These are phyloP conservation scores for Exophiala bonariae DNA, from an alignment of 2,329 filamentous ascomycete genomes.

Conservation along the genomic window DNA sequence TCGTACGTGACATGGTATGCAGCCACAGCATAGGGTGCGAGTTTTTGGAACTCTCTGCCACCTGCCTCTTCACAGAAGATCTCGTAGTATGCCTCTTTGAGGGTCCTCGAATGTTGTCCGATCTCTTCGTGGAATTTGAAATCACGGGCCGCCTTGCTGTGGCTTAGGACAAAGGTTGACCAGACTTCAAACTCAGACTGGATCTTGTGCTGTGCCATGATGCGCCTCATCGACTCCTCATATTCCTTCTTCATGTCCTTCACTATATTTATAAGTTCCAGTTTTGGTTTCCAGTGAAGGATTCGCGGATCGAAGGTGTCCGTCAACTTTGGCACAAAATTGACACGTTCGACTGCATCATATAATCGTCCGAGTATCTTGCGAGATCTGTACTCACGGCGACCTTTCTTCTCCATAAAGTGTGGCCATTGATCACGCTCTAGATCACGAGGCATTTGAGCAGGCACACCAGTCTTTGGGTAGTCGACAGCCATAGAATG, in stretches of 20 bases:
- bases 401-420: constrained; percentile 74
- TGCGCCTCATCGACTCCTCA: constrained; percentile 70
- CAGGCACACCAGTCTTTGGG: constrained; percentile 81
- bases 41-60: constrained; percentile 54
- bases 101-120: constrained; percentile 62
- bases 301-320: constrained; percentile 75
- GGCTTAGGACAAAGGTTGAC: constrained; percentile 78
- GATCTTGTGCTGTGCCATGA: constrained; percentile 85
- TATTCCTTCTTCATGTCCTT: constrained; percentile 72
- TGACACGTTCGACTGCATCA: constrained; percentile 67
- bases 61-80: constrained; percentile 67
- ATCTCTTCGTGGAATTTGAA: constrained; percentile 89
- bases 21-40: constrained; percentile 76
- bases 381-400: constrained; percentile 61
- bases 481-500: constrained; percentile 95
- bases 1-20: constrained; percentile 73
- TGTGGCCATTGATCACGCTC: constrained; percentile 72
- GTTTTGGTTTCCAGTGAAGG: constrained; percentile 60
- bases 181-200: constrained; percentile 88
- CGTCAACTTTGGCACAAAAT: constrained; percentile 73
- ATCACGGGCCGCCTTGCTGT: constrained; percentile 69
- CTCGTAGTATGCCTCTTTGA: constrained; percentile 70
- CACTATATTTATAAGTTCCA: constrained; percentile 59
- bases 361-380: constrained; percentile 81
- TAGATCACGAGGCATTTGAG: constrained; percentile 63